A percentile compares a stretch with the other conserved stretches of the same genome.
These are phyloP conservation scores for Pyrenochaeta sp. DNA, from an alignment of 2,329 filamentous ascomycete species.

Conservation along the genomic window DNA sequence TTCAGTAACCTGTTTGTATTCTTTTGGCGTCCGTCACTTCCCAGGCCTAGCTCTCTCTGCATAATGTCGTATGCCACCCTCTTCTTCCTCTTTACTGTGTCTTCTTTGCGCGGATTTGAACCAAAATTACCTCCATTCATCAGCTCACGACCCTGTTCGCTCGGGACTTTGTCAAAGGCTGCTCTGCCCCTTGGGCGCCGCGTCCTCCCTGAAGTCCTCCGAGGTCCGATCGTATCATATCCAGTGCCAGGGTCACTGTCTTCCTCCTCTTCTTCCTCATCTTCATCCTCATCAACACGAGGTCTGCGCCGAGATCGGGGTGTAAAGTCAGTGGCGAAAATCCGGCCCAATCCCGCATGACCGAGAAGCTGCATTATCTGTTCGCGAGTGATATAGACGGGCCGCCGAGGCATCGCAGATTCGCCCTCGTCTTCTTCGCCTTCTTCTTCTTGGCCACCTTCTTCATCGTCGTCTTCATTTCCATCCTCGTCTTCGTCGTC, in stretches of 20 bases:
- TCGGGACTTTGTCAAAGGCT: slow-evolving; percentile 83
- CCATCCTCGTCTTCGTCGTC: slow-evolving; percentile 44
- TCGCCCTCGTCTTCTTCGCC: slow-evolving; percentile 44
- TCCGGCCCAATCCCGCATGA: slow-evolving; percentile 60
- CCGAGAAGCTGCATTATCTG: slow-evolving; percentile 65
- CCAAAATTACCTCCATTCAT: slow-evolving; percentile 89
- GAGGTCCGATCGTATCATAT: slow-evolving; percentile 42
- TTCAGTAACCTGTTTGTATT: slow-evolving; percentile 73
- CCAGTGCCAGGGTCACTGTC: slow-evolving; percentile 48
- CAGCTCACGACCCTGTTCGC: slow-evolving; percentile 75
- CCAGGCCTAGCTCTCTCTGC: slow-evolving; percentile 82
- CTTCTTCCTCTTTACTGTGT: slow-evolving; percentile 66
- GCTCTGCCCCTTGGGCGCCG: slow-evolving; percentile 59
- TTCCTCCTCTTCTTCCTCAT: slow-evolving; percentile 52
- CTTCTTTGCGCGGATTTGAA: slow-evolving; percentile 63
- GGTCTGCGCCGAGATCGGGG: slow-evolving; percentile 25
- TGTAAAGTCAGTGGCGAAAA: slow-evolving; percentile 54
- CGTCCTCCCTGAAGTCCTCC: slow-evolving; percentile 42
- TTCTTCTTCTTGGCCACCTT: slow-evolving; percentile 36
- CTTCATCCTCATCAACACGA: slow-evolving; percentile 41
- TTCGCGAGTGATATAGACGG: slow-evolving; percentile 55
- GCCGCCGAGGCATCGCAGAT: slow-evolving; percentile 28
- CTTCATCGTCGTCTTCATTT: slow-evolving; percentile 34
- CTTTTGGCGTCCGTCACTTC: slow-evolving; percentile 64
- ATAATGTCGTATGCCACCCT: slow-evolving; percentile 75